These are phyloP conservation scores for Rhytidiadelphus loreus DNA, from an alignment of 225 moss, liverwort and hornwort species.

Conservation along the genomic window DNA sequence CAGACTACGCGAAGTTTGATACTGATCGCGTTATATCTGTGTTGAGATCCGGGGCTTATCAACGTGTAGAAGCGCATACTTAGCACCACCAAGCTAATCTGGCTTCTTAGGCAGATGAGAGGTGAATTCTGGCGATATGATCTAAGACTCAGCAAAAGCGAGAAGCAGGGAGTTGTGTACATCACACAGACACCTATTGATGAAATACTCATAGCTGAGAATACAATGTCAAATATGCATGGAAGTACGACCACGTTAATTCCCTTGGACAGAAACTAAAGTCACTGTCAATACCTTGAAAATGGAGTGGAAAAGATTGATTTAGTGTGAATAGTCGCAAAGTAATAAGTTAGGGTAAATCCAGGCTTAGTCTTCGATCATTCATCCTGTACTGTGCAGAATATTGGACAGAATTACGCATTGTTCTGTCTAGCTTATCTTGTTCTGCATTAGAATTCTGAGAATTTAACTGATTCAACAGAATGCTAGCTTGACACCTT, in stretches of 20 bases:
- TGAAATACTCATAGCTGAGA: background rate
- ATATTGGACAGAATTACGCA: background rate
- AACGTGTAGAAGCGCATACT: no score
- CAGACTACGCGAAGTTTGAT: background rate
- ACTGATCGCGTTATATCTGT: background rate
- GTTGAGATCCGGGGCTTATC: background rate
- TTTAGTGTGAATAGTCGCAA: background rate
- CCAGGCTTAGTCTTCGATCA: background rate
- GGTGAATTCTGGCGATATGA: background rate
- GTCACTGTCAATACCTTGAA: background rate
- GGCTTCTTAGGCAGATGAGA: background rate
- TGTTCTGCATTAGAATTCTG: background rate
- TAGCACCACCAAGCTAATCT: background rate
- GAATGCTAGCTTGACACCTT: no score
- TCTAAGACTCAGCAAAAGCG: background rate
- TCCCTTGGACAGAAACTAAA: background rate
- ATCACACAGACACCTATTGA: no score
- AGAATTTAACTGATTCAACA: no score
- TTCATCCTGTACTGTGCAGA: background rate
- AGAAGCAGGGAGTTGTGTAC: no score
- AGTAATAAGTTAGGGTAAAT: background rate
- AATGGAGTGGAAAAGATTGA: background rate
- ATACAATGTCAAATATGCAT: background rate
- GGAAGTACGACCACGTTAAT: background rate
- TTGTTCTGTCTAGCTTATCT: background rate